Conservation (phyloP, 1,284 basidiomycete genomes). For the Sporisorium sorghi region DNA sequence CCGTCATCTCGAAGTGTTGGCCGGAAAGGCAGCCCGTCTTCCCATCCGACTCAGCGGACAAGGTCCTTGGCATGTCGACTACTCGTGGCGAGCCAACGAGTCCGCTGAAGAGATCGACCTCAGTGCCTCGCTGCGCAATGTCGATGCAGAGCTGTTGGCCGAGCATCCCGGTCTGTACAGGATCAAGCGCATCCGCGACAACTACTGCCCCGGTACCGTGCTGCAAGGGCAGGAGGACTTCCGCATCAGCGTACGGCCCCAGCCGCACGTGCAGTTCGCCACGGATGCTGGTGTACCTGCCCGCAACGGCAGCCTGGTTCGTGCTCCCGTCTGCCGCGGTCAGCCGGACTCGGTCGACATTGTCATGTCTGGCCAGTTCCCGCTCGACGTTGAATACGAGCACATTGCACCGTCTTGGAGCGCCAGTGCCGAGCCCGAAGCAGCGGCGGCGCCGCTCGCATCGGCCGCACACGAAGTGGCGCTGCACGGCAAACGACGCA, state of each 20-base stretch:
- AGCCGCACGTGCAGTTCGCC: conserved; percentile 73
- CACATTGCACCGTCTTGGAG: conserved; percentile 41
- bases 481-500: conserved; percentile 38
- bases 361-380: conserved; percentile 77
- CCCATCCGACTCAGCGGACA: conserved; percentile 68
- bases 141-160: conserved; percentile 80
- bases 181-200: conserved; percentile 80
- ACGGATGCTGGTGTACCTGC: conserved; percentile 36
- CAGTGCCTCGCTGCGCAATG: conserved; percentile 73
- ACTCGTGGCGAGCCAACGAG: conserved; percentile 74
- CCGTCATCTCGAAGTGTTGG: conserved; percentile 77
- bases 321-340: conserved; percentile 84
- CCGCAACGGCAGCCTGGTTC: conserved; percentile 70
- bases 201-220: conserved; percentile 84
- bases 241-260: conserved; percentile 79
- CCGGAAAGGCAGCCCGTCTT: conserved; percentile 76
- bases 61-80: conserved; percentile 76
- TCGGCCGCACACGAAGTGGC: conserved; percentile 58
- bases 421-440: conserved; percentile 35
- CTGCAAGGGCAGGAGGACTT: conserved; percentile 76
- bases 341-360: conserved; percentile 82
- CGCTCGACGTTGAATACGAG: conserved; percentile 53
- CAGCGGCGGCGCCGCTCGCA: conserved; percentile 41
- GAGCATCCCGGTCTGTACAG: conserved; percentile 80
- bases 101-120: conserved; percentile 65